Base-by-base conservation (phyloP, 2,329 filamentous ascomycete species). In the Penicillium sp. region DNA sequence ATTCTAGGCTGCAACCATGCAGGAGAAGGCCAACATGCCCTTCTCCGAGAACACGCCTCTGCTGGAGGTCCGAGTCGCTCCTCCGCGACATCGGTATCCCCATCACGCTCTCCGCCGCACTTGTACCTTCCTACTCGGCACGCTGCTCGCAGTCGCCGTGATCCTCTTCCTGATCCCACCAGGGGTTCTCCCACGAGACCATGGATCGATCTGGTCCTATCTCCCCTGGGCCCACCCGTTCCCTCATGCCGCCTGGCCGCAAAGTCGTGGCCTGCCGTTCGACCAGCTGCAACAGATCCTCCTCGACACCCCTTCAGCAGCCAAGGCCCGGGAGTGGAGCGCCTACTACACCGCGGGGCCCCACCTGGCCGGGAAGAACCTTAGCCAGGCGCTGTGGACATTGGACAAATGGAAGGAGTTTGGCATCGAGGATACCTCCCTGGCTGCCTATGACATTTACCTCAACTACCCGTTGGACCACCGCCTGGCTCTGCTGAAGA, bases 341-440 rank as follows among this genome's bases (percentile, higher is more conserved):
- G 73, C 72, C 47, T 91, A 90, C 62, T 91, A 91, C 57, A 86
- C 86, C 0, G 71, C 82, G 0, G 87, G 87, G 0, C 76, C 83
- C 13, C 87, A 91, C 65, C 67, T 91, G 33, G 85, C 84, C 0
- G 86, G 87, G 14, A 81, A 84, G 68, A 93, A 91, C 60, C 74
- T 82, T 45, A 87, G 83, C 34, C 84, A 88, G 68, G 85, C 83
- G 3, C 65, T 81, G 30, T 91, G 86, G 86, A 93, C 87, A 1
- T 75, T 78, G 51, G 77, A 87, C 42, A 79, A 75, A 52, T 87
- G 87, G 84, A 72, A 81, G 52, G 77, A 83, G 54, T 86, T 84
- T 70, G 85, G 86, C 7, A 68, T 90, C 43, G 61, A 62, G 39
- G 62, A 79, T 42, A 65, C 68, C 14, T 65, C 58, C 10, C 81